Evolutionary conservation across 768 basidiomycete genomes (phyloP).

Genomic region (Xerocomus spinulosus): DNA sequence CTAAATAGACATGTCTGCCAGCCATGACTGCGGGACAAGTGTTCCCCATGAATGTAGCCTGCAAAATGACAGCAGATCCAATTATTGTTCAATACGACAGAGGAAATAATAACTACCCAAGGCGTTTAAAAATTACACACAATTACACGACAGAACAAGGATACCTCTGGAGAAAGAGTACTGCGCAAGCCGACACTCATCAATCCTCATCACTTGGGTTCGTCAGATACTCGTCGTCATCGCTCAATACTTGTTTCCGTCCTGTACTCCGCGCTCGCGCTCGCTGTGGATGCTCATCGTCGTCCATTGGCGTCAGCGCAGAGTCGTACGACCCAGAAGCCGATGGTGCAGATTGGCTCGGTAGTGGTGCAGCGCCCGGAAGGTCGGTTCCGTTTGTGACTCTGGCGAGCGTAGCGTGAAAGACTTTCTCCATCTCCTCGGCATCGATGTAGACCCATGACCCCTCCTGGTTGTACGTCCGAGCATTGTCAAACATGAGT

Average conservation of each 20-base stretch:
- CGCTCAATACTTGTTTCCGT: conserved; percentile 72
- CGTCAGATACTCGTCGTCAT: conserved; percentile 60
- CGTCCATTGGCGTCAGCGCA: conserved; percentile 77
- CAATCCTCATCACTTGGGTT: conserved; percentile 67
- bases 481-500: conserved; percentile 92
- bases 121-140: conserved; percentile 7
- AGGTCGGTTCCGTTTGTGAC: conserved; percentile 63
- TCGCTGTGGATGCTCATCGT: conserved; percentile 63
- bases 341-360: conserved; percentile 26
- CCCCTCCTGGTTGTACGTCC: conserved; percentile 90
- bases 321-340: conserved; percentile 53
- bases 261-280: conserved; percentile 55
- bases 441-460: conserved; percentile 95
- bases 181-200: conserved; percentile 7
- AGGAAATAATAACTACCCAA: conserved; percentile 4
- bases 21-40: no score
- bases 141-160: conserved; percentile 10
- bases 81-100: conserved; percentile 3
- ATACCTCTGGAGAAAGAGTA: neutral
- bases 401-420: conserved; percentile 65
- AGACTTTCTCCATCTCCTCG: conserved; percentile 89
- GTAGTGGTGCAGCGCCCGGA: conserved; percentile 59
- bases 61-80: neutral
- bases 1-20: no score
- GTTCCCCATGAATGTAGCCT: no score